A percentile compares a stretch with the other conserved stretches of the same genome.
phyloP scores from a whole-genome alignment of 2,329 filamentous ascomycete genomes.

The Fusarium duplospermum region DNA sequence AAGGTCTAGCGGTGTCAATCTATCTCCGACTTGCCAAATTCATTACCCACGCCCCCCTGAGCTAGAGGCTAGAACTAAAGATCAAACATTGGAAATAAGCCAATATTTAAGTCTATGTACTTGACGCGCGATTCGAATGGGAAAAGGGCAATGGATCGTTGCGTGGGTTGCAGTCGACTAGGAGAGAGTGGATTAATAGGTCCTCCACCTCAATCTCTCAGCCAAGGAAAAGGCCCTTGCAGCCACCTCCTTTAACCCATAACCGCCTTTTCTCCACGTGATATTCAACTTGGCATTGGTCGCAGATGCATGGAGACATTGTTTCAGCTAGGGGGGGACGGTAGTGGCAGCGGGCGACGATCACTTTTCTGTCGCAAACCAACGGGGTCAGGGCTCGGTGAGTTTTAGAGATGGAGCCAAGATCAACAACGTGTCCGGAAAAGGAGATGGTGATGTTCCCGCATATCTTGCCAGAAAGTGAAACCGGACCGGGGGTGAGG shows the following conservation, averaged over 20 bases:
- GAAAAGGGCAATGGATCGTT: neutral
- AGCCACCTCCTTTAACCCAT: constrained; percentile 1
- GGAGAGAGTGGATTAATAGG: neutral
- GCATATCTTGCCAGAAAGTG: neutral
- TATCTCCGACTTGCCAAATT: neutral
- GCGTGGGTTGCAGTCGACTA: neutral
- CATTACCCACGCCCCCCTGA: constrained; percentile 18
- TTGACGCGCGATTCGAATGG: neutral
- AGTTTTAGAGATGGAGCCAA: neutral
- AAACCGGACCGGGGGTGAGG: neutral
- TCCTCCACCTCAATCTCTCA: constrained; percentile 1
- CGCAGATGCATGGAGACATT: neutral
- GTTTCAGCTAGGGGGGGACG: neutral
- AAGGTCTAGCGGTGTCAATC: neutral
- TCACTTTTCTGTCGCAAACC: neutral
- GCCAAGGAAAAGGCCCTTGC: neutral
- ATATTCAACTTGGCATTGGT: neutral
- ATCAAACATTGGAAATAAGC: constrained; percentile 33
- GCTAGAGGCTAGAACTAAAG: constrained; percentile 30
- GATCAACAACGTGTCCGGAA: neutral
- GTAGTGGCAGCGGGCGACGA: neutral
- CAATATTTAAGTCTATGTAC: constrained; percentile 38
- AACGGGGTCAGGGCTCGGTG: neutral
- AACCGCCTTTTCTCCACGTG: constrained; percentile 1
- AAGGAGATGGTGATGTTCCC: neutral